Percentiles rank a stretch among this genome's conserved stretches.
phyloP scores from a whole-genome alignment of 352 stramenopile genomes.

The Pythium rishiriense region DNA sequence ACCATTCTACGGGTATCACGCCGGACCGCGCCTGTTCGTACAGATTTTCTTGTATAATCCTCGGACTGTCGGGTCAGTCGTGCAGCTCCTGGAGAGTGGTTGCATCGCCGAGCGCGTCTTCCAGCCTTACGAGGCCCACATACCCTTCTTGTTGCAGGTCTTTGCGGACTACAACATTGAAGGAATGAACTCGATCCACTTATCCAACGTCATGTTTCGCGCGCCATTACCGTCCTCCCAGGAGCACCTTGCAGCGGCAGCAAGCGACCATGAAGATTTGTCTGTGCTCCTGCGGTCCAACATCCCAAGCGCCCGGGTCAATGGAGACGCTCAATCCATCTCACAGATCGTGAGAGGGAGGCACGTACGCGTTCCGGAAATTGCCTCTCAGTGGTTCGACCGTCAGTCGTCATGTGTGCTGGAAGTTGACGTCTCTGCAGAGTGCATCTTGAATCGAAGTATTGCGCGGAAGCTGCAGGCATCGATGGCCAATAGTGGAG shows the following conservation, averaged over 20 bases:
- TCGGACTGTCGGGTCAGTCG: conserved; percentile 48
- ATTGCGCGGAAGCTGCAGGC: conserved; percentile 46
- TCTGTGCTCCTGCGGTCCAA: conserved; percentile 41
- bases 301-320: conserved; percentile 27
- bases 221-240: conserved; percentile 63
- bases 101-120: conserved; percentile 69
- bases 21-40: conserved; percentile 73
- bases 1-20: conserved; percentile 90
- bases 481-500: conserved; percentile 36
- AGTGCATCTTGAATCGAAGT: conserved; percentile 68
- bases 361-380: conserved; percentile 27
- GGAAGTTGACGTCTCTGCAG: conserved; percentile 68
- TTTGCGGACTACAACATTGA: conserved; percentile 93
- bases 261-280: conserved; percentile 19
- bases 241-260: conserved; percentile 38
- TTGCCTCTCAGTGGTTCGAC: conserved; percentile 53
- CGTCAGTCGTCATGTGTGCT: conserved; percentile 70
- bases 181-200: conserved; percentile 86
- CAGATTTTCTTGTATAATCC: conserved; percentile 91
- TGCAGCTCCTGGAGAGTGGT: conserved; percentile 85
- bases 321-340: conserved; percentile 26
- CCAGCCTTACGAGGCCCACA: conserved; percentile 88
- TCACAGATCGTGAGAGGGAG: conserved; percentile 27
- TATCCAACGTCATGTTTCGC: conserved; percentile 77
- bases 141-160: conserved; percentile 88